Evolutionary conservation across 495 filamentous ascomycete genomes (phyloP), one percentile per base, ranked within the genome.

Genomic region (Jackrogersella multiformis): DNA sequence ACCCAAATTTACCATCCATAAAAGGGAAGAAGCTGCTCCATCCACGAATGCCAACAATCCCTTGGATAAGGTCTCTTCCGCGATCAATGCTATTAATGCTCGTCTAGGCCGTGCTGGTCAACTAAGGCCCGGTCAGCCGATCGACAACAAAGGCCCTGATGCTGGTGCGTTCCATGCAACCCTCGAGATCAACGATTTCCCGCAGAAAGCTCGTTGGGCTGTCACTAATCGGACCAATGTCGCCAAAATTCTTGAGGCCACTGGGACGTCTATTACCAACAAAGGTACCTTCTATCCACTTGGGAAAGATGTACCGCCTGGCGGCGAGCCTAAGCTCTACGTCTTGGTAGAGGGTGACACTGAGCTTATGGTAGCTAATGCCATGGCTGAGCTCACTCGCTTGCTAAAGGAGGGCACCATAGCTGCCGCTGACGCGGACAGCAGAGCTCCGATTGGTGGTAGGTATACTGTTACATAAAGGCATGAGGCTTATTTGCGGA

Each of bases 201-300:
- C 95, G 24, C 95, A 98, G 77, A 97, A 98, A 87, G 95, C 96
- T 66, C 88, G 95, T 57, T 99, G 95, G 95, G 94, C 93, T 18
- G 95, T 99, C 77, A 99, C 95, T 48, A 99, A 99, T 74, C 88
- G 95, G 41, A 99, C 96, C 4, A 99, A 99, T 70, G 95, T 99
- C 58, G 95, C 95, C 64, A 97, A 97, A 82, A 97, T 99, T 56
- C 85, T 99, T 53, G 95, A 99, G 74, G 86, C 91, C 5, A 97
- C 93, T 1, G 95, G 93, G 32, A 97, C 93, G 5, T 96, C 92
- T 3, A 99, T 99, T 77, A 99, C 95, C 0, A 97, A 92, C 42
- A 99, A 99, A 79, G 95, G 95, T 57, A 94, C 81, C 56, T 98
- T 90, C 78, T 98, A 97, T 68, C 76, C 89, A 1, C 48, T 88